Conservation (phyloP, 1,284 basidiomycete species). For the Marasmius tenuissimus region DNA sequence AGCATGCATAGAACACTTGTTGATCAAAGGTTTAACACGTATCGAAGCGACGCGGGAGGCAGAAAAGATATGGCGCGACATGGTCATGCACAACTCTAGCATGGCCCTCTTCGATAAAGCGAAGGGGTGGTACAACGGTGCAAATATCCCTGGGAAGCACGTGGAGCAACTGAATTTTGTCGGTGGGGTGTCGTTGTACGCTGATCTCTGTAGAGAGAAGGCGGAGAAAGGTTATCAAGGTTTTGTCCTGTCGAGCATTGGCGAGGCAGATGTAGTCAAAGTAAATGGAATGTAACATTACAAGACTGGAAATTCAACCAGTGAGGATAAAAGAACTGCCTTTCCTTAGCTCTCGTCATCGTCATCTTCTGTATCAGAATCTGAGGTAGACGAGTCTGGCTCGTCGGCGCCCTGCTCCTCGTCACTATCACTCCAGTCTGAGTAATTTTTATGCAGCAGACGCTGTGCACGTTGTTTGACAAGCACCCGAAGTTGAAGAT, state of each 20-base stretch:
- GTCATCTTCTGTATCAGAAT: no score
- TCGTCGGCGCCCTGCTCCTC: no score
- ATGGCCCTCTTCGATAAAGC: conserved; percentile 3
- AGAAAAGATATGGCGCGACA: conserved; percentile 17
- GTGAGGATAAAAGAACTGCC: no score
- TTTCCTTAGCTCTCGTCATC: no score
- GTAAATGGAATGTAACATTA: no score
- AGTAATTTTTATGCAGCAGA: no score
- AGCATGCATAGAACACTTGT: conserved; percentile 20
- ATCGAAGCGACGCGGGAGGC: conserved; percentile 21
- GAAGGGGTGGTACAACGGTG: conserved; percentile 11
- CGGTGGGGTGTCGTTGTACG: conserved; percentile 21
- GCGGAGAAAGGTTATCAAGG: conserved; percentile 22
- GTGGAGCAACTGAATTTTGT: conserved; percentile 22
- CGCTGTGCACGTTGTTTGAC: no score
- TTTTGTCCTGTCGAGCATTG: conserved; percentile 5
- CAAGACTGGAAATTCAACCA: no score
- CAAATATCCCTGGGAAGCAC: conserved; percentile 8
- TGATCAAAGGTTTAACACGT: conserved; percentile 13
- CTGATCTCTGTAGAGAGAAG: conserved; percentile 15
- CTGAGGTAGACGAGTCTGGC: no score
- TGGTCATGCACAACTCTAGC: conserved; percentile 9
- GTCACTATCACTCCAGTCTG: no score
- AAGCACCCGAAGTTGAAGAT: no score
- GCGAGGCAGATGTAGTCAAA: no score